phyloP scores from a whole-genome alignment of 768 basidiomycete species.

The Auricularia sp. region DNA sequence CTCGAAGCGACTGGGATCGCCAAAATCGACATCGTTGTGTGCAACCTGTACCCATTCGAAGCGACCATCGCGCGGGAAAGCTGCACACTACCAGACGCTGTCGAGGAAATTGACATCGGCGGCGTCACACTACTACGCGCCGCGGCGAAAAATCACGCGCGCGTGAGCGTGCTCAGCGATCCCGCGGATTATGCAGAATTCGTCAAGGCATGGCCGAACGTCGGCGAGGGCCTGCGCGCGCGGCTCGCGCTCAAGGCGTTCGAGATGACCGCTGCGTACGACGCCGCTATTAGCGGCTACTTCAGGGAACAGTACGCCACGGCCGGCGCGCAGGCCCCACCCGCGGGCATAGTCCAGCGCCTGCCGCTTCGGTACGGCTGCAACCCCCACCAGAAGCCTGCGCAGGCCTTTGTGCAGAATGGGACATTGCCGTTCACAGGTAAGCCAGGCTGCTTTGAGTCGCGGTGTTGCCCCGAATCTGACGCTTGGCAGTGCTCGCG shows the following conservation, averaged over 20 bases:
- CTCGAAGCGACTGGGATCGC: conserved; percentile 74
- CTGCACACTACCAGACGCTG: conserved; percentile 83
- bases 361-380: conserved; percentile 88
- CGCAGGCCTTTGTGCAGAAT: conserved; percentile 85
- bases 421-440: conserved; percentile 93
- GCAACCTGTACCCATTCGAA: conserved; percentile 97
- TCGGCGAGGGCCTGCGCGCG: conserved; percentile 59
- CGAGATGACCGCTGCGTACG: conserved; percentile 90
- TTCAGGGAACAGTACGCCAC: conserved; percentile 94
- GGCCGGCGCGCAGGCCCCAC: conserved; percentile 52
- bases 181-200: conserved; percentile 81
- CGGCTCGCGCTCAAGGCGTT: conserved; percentile 93
- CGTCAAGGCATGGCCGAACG: conserved; percentile 64
- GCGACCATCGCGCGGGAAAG: conserved; percentile 79
- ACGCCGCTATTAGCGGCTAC: conserved; percentile 91
- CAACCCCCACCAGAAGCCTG: conserved; percentile 98
- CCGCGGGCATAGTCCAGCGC: conserved; percentile 67
- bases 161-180: conserved; percentile 82
- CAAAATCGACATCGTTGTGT: conserved; percentile 93
- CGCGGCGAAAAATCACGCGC: conserved; percentile 95
- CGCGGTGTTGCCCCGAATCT: not conserved
- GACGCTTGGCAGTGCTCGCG: conserved; percentile 51
- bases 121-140: conserved; percentile 96
- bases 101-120: conserved; percentile 98
- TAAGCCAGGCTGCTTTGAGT: conserved; percentile 18